These are phyloP conservation scores for Zymoseptoria pseudotritici DNA, from an alignment of 2,329 filamentous ascomycete species.

Conservation along the genomic window DNA sequence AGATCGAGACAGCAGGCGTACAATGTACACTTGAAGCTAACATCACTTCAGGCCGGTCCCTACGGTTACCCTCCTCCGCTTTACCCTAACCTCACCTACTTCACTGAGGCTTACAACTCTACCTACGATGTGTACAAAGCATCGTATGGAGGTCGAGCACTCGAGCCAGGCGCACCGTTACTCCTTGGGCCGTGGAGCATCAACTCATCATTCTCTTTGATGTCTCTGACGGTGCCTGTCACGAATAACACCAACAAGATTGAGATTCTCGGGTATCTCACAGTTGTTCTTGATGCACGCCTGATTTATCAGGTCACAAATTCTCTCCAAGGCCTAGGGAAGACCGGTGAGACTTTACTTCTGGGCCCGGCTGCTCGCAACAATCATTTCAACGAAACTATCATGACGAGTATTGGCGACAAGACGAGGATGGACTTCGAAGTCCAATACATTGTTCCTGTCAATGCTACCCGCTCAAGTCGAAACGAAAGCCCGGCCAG, in stretches of 20 bases:
- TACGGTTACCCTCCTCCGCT: constrained; percentile 63
- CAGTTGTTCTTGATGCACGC: constrained; percentile 61
- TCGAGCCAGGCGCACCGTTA: constrained; percentile 49
- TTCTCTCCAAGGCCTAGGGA: constrained; percentile 64
- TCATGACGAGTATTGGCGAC: constrained; percentile 19
- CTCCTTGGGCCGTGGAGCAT: constrained; percentile 68
- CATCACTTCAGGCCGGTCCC: constrained; percentile 12
- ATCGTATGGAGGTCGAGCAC: constrained; percentile 34
- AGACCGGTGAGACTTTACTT: constrained; percentile 62
- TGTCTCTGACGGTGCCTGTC: constrained; percentile 76
- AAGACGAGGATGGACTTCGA: constrained; percentile 12
- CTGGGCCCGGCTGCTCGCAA: constrained; percentile 59
- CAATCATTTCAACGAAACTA: constrained; percentile 45
- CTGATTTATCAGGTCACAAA: constrained; percentile 55
- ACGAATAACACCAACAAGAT: constrained; percentile 54
- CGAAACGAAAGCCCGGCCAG: constrained; percentile 23
- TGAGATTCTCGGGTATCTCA: constrained; percentile 75
- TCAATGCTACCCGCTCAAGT: constrained; percentile 19
- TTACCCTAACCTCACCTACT: constrained; percentile 72
- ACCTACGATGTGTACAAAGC: constrained; percentile 33
- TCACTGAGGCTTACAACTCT: constrained; percentile 27
- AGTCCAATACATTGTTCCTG: constrained; percentile 25
- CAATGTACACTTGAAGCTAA: neutral
- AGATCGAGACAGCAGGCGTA: neutral
- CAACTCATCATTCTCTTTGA: constrained; percentile 64